Evolutionary conservation across 179 eudicot species (phyloP).

Genomic region (Silene coronaria): DNA sequence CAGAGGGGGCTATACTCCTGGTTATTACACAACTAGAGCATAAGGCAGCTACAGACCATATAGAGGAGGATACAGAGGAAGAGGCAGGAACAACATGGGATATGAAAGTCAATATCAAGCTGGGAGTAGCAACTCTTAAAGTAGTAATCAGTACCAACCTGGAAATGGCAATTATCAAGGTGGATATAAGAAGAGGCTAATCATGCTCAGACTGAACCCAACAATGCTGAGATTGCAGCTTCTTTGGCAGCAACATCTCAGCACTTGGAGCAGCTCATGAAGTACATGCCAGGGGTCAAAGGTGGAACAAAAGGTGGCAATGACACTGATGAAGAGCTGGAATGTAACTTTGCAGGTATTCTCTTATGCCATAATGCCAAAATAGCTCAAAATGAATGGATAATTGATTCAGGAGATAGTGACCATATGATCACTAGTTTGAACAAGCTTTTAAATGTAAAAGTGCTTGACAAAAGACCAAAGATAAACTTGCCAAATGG

Average conservation of each 20-base stretch:
- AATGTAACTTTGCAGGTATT: neutral
- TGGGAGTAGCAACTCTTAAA: too few species aligned
- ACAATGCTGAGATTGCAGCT: neutral
- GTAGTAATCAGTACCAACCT: neutral
- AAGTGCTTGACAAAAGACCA: rapidly evolving
- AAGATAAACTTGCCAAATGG: constrained; percentile 6
- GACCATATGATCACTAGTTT: neutral
- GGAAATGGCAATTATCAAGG: neutral
- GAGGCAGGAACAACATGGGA: neutral
- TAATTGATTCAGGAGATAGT: neutral
- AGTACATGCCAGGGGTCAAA: neutral
- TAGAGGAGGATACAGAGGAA: neutral
- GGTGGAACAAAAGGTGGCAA: neutral
- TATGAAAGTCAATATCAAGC: neutral
- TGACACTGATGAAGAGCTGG: neutral
- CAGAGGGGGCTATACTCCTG: too few species aligned
- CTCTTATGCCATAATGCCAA: neutral
- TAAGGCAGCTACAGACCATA: neutral
- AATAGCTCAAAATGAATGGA: neutral
- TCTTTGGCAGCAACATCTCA: neutral
- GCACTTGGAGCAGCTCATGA: neutral
- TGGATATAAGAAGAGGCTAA: neutral
- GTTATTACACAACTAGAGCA: too few species aligned
- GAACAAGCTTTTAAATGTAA: rapidly evolving
- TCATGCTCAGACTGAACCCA: neutral